Base-by-base conservation (phyloP, 2,329 filamentous ascomycete genomes). In the Beauveria australis region DNA sequence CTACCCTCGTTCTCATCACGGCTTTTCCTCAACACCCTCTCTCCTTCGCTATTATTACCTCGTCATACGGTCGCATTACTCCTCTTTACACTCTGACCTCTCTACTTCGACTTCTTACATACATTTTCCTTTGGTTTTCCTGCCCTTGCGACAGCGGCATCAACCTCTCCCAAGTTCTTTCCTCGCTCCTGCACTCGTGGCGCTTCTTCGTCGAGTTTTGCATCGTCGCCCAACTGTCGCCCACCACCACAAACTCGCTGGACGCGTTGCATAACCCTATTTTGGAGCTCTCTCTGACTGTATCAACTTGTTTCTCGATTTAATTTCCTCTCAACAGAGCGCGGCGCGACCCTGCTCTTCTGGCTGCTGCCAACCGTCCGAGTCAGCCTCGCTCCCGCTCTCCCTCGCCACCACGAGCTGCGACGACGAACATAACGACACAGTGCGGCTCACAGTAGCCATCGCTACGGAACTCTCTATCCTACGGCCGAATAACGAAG, bases 1-100 rank as follows among this genome's bases (percentile, higher is more conserved):
- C 55, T 62, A 54, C 53, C 43, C 48, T 59, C 60, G 43, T 47
- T 55, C 49, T 62, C 55, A 53, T 49, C 48, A 48, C 55, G 60
- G 48, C 40, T 59, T 46, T 51, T 57, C 30, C 60, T 59, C 47
- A 28, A 59, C 57, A 53, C 48, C 30, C 60, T 48, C 51, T 37
- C 46, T 57, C 49, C 30, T 43, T 53, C 60, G 55, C 24, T 59
- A 56, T 59, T 48, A 1, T 59, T 58, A 57, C 49, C 55, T 58
- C 47, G 55, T 55, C 48, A 37, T 46, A 33, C 16, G 19, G 46
- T 56, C 52, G 52, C 59, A 10, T 22, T 30, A 24, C 49, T 33
- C 14, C 55, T 37, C 33, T 40, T 2, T 28, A 5, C 53, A 53
- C 51, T 24, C 19, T 44, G 52, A 26, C 43, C 22, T 54, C 41